Evolutionary conservation across 2,329 filamentous ascomycete species (phyloP), one percentile per base, ranked within the genome.

Genomic region (Ascochyta lentis): DNA sequence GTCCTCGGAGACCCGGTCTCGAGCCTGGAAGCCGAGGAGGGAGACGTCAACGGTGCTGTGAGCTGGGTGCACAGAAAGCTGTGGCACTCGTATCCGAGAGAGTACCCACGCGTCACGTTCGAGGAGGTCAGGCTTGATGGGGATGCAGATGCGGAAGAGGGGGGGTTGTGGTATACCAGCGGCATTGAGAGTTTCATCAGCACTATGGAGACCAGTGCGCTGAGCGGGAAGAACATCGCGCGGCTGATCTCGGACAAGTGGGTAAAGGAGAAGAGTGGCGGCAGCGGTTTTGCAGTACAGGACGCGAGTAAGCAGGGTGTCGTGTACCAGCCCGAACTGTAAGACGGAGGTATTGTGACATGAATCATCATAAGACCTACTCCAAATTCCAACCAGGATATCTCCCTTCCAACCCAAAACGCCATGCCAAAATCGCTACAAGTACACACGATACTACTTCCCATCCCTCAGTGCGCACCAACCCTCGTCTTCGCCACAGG

Each of bases 131-230:
- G 29, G 6, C 29, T 31, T 4, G 29, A 31, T 15, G 29, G 3
- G 10, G 29, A 31, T 31, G 29, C 79, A 88, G 59, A 72, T 97
- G 6, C 5, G 15, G 44, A 42, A 3, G 40, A 40, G 4, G 54
- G 54, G 12, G 85, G 86, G 0, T 68, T 94, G 13, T 95, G 83
- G 83, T 88, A 88, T 65, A 87, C 85, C 5, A 80, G 81, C 48
- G 84, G 83, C 0, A 96, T 98, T 39, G 94, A 98, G 77, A 89
- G 89, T 64, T 97, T 99, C 73, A 96, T 98, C 64, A 95, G 90
- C 9, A 96, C 92, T 0, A 98, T 99, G 95, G 95, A 99, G 80
- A 97, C 95, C 6, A 96, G 88, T 73, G 90, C 91, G 1, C 76
- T 98, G 64, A 95, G 95, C 86, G 95, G 95, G 0, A 91, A 85